phyloP scores from a whole-genome alignment of 805 yeast genomes.

The Soucietia sequanensis region DNA sequence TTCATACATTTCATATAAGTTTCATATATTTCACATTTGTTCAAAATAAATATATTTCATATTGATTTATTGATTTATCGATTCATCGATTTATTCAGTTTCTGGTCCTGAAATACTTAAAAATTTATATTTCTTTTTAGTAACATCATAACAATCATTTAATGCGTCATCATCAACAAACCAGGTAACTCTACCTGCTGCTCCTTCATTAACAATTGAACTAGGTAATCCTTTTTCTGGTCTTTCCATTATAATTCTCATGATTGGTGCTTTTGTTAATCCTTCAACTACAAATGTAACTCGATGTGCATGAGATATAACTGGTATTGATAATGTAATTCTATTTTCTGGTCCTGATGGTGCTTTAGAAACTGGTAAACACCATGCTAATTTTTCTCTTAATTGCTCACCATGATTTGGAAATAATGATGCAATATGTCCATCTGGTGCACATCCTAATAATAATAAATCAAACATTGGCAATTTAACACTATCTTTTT shows the following conservation, averaged over 20 bases:
- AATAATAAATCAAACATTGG: conserved; percentile 91
- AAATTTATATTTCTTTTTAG: conserved; percentile 69
- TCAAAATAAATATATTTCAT: conserved; percentile 1
- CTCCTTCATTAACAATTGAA: conserved; percentile 88
- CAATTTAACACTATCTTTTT: conserved; percentile 90
- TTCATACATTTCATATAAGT: too few relatives aligned
- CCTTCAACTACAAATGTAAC: conserved; percentile 97
- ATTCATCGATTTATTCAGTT: too few relatives aligned
- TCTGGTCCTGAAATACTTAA: conserved; percentile 29
- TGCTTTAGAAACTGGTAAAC: conserved; percentile 86
- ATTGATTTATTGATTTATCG: too few relatives aligned
- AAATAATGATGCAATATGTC: conserved; percentile 94
- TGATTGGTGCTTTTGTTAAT: conserved; percentile 87
- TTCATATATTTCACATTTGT: too few relatives aligned
- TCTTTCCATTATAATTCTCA: conserved; percentile 90
- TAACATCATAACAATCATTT: conserved; percentile 67
- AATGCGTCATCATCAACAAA: conserved; percentile 94
- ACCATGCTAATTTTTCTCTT: conserved; percentile 92
- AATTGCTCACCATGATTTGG: conserved; percentile 84
- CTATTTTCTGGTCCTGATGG: conserved; percentile 86
- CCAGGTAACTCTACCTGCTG: conserved; percentile 97
- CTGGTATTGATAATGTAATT: conserved; percentile 90
- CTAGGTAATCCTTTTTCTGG: conserved; percentile 97
- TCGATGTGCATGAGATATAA: conserved; percentile 87
- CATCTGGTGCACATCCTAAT: conserved; percentile 98